These are phyloP conservation scores for Emericellopsis atlantica DNA, from an alignment of 2,329 filamentous ascomycete species.

Conservation along the genomic window DNA sequence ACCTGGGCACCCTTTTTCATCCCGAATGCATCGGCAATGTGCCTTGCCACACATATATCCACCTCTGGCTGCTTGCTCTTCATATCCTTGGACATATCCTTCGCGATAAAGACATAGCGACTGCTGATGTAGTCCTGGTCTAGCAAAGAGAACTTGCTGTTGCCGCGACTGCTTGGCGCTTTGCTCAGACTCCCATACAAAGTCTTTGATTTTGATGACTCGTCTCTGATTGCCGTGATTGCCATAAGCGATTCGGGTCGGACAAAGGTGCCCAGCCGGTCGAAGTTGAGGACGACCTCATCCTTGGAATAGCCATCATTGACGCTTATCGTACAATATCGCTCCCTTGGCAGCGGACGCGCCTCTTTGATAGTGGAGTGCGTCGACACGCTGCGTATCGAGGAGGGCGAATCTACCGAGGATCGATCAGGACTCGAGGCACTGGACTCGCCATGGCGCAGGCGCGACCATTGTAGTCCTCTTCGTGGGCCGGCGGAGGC, in stretches of 20 bases:
- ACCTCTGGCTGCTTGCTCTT: conserved; percentile 50
- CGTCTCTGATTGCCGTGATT: conserved; percentile 48
- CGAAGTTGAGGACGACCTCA: conserved; percentile 68
- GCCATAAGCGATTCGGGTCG: conserved; percentile 60
- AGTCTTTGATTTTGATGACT: conserved; percentile 22
- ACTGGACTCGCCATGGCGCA: conserved; percentile 34
- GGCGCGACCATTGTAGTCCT: conserved; percentile 36
- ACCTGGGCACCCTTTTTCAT: conserved; percentile 67
- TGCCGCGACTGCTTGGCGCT: conserved; percentile 2
- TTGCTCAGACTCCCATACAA: conserved; percentile 18
- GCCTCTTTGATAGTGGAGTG: conserved; percentile 30
- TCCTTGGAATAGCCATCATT: conserved; percentile 68
- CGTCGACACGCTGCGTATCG: conserved; percentile 35
- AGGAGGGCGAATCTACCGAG: conserved; percentile 24
- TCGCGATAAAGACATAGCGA: conserved; percentile 59
- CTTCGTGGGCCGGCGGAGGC: conserved; percentile 22
- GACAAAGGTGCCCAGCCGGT: conserved; percentile 52
- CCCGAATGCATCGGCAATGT: conserved; percentile 68
- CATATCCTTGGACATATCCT: conserved; percentile 57
- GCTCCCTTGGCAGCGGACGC: conserved; percentile 23
- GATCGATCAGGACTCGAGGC: conserved; percentile 30
- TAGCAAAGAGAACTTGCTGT: conserved; percentile 1
- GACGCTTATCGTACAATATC: conserved; percentile 40
- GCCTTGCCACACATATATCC: conserved; percentile 63
- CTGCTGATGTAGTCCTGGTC: conserved; percentile 13